Percentiles rank a stretch among this genome's conserved stretches.
Conservation (phyloP, 1,139 yeast species). For the Ogataea hybrid region DNA sequence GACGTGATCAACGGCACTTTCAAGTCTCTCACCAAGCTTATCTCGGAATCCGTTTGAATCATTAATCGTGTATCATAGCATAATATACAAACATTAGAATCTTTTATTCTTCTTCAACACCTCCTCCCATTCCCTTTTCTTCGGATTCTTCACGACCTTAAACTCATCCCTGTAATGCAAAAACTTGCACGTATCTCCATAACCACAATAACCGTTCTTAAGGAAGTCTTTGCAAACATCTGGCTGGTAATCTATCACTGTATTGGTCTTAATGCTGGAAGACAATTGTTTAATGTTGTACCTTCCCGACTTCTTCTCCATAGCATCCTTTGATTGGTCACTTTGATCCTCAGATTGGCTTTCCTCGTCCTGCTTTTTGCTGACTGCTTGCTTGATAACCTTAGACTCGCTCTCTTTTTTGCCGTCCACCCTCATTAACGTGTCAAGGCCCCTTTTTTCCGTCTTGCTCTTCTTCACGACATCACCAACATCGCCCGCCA, state of each 20-base stretch:
- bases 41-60: neutral
- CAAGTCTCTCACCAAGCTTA: slow-evolving; percentile 1
- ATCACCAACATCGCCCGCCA: neutral
- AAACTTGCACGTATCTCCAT: slow-evolving; percentile 97
- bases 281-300: slow-evolving; percentile 37
- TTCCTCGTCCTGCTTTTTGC: slow-evolving; percentile 30
- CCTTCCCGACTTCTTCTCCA: neutral
- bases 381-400: slow-evolving; percentile 22
- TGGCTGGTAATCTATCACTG: slow-evolving; percentile 86
- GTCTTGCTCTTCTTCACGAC: neutral
- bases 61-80: slow-evolving; percentile 3
- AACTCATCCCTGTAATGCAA: slow-evolving; percentile 87
- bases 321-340: too few species aligned
- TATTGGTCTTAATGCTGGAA: slow-evolving; percentile 62
- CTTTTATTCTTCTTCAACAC: slow-evolving; percentile 28
- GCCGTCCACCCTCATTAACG: neutral
- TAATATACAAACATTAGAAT: slow-evolving; percentile 15
- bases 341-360: neutral
- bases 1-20: slow-evolving; percentile 9
- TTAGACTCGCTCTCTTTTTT: slow-evolving; percentile 10
- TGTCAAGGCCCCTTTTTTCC: slow-evolving; percentile 7
- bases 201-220: slow-evolving; percentile 94
- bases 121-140: slow-evolving; percentile 62
- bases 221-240: slow-evolving; percentile 93
- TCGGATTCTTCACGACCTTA: slow-evolving; percentile 61